Conservation (phyloP, 768 basidiomycete species). For the Exidia glandulosa region DNA sequence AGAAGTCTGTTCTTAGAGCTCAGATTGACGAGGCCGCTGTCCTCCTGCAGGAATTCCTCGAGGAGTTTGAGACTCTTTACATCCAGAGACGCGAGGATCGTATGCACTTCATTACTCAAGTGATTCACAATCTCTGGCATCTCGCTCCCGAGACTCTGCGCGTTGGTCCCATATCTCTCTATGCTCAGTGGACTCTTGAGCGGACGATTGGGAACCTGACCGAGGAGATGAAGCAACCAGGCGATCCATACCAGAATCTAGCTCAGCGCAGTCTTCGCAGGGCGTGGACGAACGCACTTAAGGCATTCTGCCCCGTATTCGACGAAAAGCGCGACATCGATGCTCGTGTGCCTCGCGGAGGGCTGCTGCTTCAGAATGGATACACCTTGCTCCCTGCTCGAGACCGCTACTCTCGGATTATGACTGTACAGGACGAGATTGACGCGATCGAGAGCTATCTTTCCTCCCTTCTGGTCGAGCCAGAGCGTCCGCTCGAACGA, state of each 20-base stretch:
- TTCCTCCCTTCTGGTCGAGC: no score
- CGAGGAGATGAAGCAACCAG: constrained; percentile 1
- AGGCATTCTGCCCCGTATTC: background rate
- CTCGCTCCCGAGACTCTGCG: background rate
- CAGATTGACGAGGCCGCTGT: background rate
- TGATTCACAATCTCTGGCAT: background rate
- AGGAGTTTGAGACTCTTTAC: background rate
- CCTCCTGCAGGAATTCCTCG: background rate
- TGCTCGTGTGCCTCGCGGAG: background rate
- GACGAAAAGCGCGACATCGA: background rate
- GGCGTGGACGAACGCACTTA: background rate
- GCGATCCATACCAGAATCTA: background rate
- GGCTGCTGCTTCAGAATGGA: background rate
- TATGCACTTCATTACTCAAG: background rate
- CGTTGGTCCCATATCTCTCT: background rate
- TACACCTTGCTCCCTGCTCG: background rate
- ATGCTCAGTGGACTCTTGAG: background rate
- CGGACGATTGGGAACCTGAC: background rate
- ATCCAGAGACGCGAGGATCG: background rate
- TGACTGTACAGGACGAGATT: no score
- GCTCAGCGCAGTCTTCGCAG: background rate
- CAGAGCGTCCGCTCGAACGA: no score
- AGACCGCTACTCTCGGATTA: background rate
- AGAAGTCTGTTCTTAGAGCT: constrained; percentile 8
- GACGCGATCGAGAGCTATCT: no score